Base-by-base conservation (phyloP, 2,329 filamentous ascomycete genomes). In the Trichophyton equinum region DNA sequence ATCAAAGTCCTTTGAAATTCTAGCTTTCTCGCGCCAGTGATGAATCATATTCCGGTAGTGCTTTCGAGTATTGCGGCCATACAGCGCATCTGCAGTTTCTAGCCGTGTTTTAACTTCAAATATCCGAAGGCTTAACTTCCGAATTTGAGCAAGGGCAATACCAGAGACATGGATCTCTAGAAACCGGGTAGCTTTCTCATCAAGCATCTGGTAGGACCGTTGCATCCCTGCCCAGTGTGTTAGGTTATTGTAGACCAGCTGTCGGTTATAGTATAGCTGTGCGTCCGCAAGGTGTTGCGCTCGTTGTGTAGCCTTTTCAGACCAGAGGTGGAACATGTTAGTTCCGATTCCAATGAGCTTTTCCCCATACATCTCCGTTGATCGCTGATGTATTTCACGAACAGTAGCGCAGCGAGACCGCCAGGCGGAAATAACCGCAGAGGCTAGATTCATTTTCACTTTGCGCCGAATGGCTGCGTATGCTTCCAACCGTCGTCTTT, bases 81-180 rank as follows among this genome's bases (percentile, higher is more conserved):
- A 73, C 64, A 85, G 72, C 5, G 81, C 79, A 40, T 79, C 73
- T 0, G 81, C 81, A 46, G 76, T 82, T 61, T 83, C 77, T 8
- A 75, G 69, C 25, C 76, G 76, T 58, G 78, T 77, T 25, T 75
- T 74, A 3, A 81, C 71, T 46, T 82, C 81, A 71, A 85, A 85
- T 1, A 81, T 72, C 6, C 77, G 77, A 71, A 83, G 80, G 59
- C 80, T 82, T n/a, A 85, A 71, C 66, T 78, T 81, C 67, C 80
- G 81, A 61, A 85, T 71, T 25, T 75, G 75, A 13, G 71, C 72
- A 9, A 75, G 74, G 13, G 81, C 78, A 3, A 77, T 70, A 25
- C 75, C 71, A 11, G 80, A 75, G 3, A 78, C 71, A 47, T 76
- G 77, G 61, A 79, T 73, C 27, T 77, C 75, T 58, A 76, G 68